Evolutionary conservation across 768 basidiomycete genomes (phyloP), one percentile per base, ranked within the genome.

Genomic region (Tubosaeta sp.): DNA sequence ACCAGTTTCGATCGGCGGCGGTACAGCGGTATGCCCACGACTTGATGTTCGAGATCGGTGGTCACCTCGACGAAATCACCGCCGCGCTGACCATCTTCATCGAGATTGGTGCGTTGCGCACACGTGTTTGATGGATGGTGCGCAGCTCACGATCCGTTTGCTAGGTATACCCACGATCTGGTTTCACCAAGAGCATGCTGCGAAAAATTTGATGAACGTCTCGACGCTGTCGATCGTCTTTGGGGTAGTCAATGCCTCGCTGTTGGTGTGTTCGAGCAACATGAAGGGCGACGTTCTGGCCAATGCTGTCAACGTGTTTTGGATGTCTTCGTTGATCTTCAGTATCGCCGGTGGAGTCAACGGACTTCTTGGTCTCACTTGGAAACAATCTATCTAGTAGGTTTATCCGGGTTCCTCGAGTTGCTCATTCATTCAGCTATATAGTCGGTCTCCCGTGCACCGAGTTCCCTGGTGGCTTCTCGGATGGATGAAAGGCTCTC

Each of bases 401-500:
- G 77, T 50, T 14, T 13, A 52, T 4, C 19, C 4, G 27, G 51
- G n/a, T 11, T 13, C 22, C 22, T 16, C 44, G 11, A 1, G 2
- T 4, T 29, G 9, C 5, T 5, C 29, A 4, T 29, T 29, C 29
- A 6, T 29, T 29, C 1, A 29, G 29, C 29, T 5, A 11, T 37
- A 37, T 32, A 59, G 77, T 56, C 79, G 78, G 32, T 80, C 78
- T 2, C 78, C 79, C 25, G 64, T 74, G 17, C 74, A 80, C 48
- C 73, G 76, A 32, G 77, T 80, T 12, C 79, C 78, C 6, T 78
- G 78, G 79, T 79, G 78, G 78, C 66, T 80, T 14, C 62, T 79
- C 19, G 84, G 86, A 57, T 91, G 86, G 86, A 89, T 91, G 72
- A 91, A 90, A 63, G 76, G 87, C 12, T 88, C 86, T 1, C 88